phyloP scores from a whole-genome alignment of 306 rosid genomes.

The Crotalaria pallida region DNA sequence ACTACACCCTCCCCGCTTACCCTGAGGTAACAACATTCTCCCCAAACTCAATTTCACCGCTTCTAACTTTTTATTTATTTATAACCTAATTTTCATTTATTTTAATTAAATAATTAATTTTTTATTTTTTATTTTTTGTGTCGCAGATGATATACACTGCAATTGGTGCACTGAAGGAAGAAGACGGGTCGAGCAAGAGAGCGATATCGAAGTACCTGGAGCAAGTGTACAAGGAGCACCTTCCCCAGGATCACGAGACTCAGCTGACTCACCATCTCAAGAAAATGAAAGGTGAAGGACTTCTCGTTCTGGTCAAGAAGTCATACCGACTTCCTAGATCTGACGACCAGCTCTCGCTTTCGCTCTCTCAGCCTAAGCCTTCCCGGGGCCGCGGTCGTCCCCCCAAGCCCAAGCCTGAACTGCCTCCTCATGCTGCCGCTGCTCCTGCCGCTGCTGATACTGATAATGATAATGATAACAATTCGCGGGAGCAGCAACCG shows the following conservation, averaged over 20 bases:
- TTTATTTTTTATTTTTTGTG: background rate
- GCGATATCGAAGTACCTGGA: constrained; percentile 68
- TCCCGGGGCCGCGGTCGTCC: constrained; percentile 43
- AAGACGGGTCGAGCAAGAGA: constrained; percentile 63
- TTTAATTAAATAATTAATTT: too few species aligned
- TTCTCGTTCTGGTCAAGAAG: constrained; percentile 52
- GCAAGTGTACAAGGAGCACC: constrained; percentile 33
- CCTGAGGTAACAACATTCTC: constrained; percentile 40
- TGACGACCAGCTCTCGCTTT: background rate
- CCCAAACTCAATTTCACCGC: too few species aligned
- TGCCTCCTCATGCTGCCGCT: background rate
- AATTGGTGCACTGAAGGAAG: constrained; percentile 49
- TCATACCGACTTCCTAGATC: constrained; percentile 61
- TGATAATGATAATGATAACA: too few species aligned
- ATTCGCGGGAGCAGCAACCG: too few species aligned
- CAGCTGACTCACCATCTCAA: constrained; percentile 53
- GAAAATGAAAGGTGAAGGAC: constrained; percentile 40
- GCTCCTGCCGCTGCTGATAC: constrained; percentile 13
- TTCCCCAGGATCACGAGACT: constrained; percentile 41
- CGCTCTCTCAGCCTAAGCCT: background rate
- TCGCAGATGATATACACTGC: constrained; percentile 64
- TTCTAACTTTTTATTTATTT: background rate
- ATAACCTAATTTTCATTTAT: background rate
- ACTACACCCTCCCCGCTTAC: constrained; percentile 42
- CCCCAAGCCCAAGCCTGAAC: constrained; percentile 38